Evolutionary conservation across 2,329 filamentous ascomycete genomes (phyloP).

Genomic region (Calonectria multiphialidica): DNA sequence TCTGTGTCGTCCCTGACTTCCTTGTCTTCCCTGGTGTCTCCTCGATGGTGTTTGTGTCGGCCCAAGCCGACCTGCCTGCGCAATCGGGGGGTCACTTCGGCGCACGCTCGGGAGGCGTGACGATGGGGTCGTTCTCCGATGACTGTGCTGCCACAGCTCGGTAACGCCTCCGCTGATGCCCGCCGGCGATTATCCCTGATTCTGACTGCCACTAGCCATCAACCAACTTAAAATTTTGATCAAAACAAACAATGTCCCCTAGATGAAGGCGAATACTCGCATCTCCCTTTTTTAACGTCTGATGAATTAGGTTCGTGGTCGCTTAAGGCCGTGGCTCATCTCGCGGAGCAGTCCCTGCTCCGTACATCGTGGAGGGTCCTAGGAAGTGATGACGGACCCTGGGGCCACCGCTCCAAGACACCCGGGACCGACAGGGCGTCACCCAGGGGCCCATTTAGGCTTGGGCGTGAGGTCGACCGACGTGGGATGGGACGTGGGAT

Average conservation of each 20-base stretch:
- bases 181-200: neutral
- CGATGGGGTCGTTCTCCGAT: constrained; percentile 14
- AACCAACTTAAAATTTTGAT: neutral
- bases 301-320: neutral
- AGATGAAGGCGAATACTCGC: neutral
- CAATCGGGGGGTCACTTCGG: constrained; percentile 10
- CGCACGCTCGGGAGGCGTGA: constrained; percentile 16
- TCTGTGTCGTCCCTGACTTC: constrained; percentile 3
- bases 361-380: neutral
- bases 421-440: constrained; percentile 3
- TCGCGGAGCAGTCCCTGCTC: neutral
- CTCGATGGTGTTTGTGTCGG: constrained; percentile 23
- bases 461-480: constrained; percentile 13
- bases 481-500: constrained; percentile 30
- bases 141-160: constrained; percentile 6
- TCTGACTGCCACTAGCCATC: neutral
- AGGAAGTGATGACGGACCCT: neutral
- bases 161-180: constrained; percentile 9
- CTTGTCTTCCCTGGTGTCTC: constrained; percentile 8
- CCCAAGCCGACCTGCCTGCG: constrained; percentile 26
- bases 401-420: neutral
- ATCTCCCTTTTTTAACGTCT: constrained; percentile 21
- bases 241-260: neutral
- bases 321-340: constrained; percentile 3
- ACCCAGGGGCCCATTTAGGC: constrained; percentile 15